Conservation (phyloP, 192 early-diverging fungal genomes). For the Spizellomyces punctatus region DNA sequence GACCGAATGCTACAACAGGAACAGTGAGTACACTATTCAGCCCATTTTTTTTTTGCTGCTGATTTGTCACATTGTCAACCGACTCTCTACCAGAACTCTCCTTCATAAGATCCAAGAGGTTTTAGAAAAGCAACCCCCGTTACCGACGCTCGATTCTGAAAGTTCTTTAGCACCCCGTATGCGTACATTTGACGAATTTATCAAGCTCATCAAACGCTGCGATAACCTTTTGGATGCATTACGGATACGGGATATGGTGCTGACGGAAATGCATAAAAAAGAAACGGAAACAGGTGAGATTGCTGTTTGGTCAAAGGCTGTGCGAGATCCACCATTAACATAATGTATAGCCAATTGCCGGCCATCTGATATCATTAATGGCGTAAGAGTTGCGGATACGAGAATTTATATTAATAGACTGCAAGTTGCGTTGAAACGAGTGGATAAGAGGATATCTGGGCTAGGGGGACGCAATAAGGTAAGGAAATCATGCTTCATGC, state of each 20-base stretch:
- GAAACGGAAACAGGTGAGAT: constrained; percentile 31
- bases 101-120: constrained; percentile 9
- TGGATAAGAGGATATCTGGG: constrained; percentile 70
- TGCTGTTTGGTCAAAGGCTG: constrained; percentile 3
- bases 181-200: constrained; percentile 74
- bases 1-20: too few species aligned
- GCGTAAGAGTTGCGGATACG: constrained; percentile 72
- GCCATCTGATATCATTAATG: constrained; percentile 78
- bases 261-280: constrained; percentile 76
- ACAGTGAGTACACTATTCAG: too few species aligned
- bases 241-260: constrained; percentile 67
- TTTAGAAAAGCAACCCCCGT: constrained; percentile 2
- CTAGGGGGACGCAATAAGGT: constrained; percentile 56
- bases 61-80: too few species aligned
- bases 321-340: constrained; percentile 21
- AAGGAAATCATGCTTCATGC: not conserved
- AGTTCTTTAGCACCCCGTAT: not conserved
- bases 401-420: constrained; percentile 76
- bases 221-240: constrained; percentile 63
- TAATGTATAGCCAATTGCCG: constrained; percentile 56
- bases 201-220: constrained; percentile 71
- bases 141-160: too few species aligned
- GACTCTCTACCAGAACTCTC: not conserved
- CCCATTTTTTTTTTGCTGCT: too few species aligned
- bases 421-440: constrained; percentile 68